phyloP scores from a whole-genome alignment of 768 basidiomycete species.

The Tricholoma flavovirens region DNA sequence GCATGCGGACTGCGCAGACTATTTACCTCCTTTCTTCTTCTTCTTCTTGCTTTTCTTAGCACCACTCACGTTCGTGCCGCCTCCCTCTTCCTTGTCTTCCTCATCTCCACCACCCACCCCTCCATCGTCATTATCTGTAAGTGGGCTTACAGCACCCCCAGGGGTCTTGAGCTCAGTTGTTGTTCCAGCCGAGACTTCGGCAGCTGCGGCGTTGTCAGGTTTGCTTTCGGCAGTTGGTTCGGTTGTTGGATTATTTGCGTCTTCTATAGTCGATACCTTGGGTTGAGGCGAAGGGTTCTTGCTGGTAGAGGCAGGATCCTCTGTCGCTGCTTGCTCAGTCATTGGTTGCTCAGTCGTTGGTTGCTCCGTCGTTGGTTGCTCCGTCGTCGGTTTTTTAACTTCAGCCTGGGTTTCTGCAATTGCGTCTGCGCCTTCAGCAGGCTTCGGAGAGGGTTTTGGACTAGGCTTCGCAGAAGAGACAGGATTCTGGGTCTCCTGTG shows the following conservation, averaged over 20 bases:
- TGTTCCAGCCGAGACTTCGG: neutral
- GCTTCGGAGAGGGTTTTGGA: neutral
- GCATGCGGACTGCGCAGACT: too few species aligned
- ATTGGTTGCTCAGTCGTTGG: too few species aligned
- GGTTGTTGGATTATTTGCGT: neutral
- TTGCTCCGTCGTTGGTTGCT: neutral
- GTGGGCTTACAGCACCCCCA: slow-evolving; percentile 8
- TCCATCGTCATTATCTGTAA: slow-evolving; percentile 11
- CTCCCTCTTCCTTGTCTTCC: slow-evolving; percentile 11
- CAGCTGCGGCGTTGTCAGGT: neutral
- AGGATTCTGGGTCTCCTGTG: neutral
- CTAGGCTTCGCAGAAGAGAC: too few species aligned
- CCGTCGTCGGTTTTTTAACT: neutral
- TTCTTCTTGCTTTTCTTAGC: slow-evolving; percentile 9
- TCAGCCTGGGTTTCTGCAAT: neutral
- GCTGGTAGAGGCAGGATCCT: neutral
- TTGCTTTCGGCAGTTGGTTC: neutral
- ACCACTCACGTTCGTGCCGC: slow-evolving; percentile 13
- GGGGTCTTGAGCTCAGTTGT: slow-evolving; percentile 7
- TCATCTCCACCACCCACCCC: slow-evolving; percentile 6
- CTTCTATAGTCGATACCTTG: neutral
- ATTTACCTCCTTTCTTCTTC: slow-evolving; percentile 16
- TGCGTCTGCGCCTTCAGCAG: neutral
- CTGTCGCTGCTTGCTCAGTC: neutral
- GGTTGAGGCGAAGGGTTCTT: neutral